phyloP scores from a whole-genome alignment of 2,329 filamentous ascomycete species.

The Tolypocladium paradoxum region DNA sequence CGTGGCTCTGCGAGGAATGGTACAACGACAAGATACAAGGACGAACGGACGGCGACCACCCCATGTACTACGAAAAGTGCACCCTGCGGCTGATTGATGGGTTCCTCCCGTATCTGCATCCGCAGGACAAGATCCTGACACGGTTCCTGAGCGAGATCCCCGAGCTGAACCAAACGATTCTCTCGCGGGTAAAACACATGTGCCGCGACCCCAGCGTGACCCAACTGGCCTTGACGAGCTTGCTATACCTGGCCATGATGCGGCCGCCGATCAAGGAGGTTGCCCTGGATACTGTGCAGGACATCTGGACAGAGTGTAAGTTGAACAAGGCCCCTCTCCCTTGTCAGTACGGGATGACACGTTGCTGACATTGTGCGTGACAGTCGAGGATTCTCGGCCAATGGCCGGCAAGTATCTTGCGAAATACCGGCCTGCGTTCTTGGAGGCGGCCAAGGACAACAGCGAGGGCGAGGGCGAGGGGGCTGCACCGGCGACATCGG shows the following conservation, averaged over 20 bases:
- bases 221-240: slow-evolving; percentile 50
- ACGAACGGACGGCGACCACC: slow-evolving; percentile 33
- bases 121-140: slow-evolving; percentile 80
- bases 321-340: slow-evolving; percentile 7
- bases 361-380: slow-evolving; percentile 9
- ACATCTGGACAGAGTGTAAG: slow-evolving; percentile 57
- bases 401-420: slow-evolving; percentile 52
- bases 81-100: slow-evolving; percentile 74
- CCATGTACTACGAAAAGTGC: slow-evolving; percentile 68
- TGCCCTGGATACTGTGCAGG: slow-evolving; percentile 54
- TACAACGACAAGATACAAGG: slow-evolving; percentile 64
- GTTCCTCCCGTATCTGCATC: slow-evolving; percentile 83
- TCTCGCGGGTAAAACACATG: slow-evolving; percentile 59
- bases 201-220: slow-evolving; percentile 57
- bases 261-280: slow-evolving; percentile 52
- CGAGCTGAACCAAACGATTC: slow-evolving; percentile 58
- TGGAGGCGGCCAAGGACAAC: slow-evolving; percentile 20
- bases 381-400: slow-evolving; percentile 52
- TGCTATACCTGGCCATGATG: slow-evolving; percentile 59
- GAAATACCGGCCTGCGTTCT: slow-evolving; percentile 48
- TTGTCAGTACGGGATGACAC: no score
- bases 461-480: slow-evolving; percentile 11
- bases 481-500: slow-evolving; percentile 8
- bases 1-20: slow-evolving; percentile 97
- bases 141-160: slow-evolving; percentile 89